Base-by-base conservation (phyloP, 1,284 basidiomycete species). In the Cutaneotrichosporon sp. region DNA sequence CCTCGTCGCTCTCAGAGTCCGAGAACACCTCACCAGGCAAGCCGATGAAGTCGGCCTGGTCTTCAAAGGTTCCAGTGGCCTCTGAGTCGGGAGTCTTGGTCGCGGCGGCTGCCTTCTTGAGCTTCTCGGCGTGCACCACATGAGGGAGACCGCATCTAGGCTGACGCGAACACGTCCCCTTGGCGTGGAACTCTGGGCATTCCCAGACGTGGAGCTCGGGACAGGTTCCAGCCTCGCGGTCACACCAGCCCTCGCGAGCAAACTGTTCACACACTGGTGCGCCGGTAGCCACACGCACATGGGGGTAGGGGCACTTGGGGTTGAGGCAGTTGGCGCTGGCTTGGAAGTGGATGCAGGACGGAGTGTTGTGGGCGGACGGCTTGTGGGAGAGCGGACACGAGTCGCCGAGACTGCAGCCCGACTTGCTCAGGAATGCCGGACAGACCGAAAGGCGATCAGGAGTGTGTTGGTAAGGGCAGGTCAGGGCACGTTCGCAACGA, bases 171-270 rank as follows among this genome's bases (percentile, higher is more conserved):
- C 94, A 97, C 27, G 82, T 83, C 8, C 95, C 94, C 72, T 84
- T 89, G 81, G 92, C 91, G 63, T 89, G 88, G 81, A 93, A 97
- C 79, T 95, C 92, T 63, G 91, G 90, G 76, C 94, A 97, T 79
- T 97, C 94, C 77, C 90, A 85, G 63, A 94, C 89, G 78, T 97
- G 94, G 75, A 93, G 86, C 73, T 89, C 85, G 60, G 87, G 85
- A 80, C 94, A 97, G 56, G 64, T 71, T 4, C 91, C 88, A 66
- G 89, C 83, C 25, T 90, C 91, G 60, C 84, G 85, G 69, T 87
- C 89, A 79, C 94, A 97, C 82, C 90, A 97, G 34, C 95, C 94
- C 31, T 93, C 86, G 51, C 92, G 88, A 47, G 92, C 92, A 81
- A 97, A 97, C 75, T 92, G 91, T 67, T 91, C 87, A 77, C 94